Evolutionary conservation across 768 basidiomycete genomes (phyloP), one percentile per base, ranked within the genome.

Genomic region (Neoboletus subvelutipes): DNA sequence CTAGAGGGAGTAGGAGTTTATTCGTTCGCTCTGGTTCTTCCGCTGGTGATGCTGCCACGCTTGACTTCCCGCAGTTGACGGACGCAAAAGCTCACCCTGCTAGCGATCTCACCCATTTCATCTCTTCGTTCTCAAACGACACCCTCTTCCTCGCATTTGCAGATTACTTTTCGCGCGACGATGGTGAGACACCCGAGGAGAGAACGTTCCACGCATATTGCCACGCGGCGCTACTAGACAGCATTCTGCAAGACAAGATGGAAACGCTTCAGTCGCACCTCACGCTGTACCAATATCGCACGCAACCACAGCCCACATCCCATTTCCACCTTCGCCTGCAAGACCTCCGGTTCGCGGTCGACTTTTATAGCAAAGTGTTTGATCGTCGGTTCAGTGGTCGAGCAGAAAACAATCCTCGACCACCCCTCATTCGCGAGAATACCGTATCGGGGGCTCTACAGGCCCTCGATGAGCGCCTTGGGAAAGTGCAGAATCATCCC

Each of bases 211-310:
- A 85, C 56, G 78, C 78, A 11, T 94, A 89, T 62, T 87, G 89
- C 62, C 85, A 89, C 62, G 89, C 90, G 0, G 80, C 82, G 29
- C 71, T 94, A 13, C 78, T 94, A 42, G 95, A 98, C 68, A 88
- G 90, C 72, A 88, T 98, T 49, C 76, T 94, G n/a, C 86, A 91
- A 68, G 94, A 95, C 73, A 97, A 96, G 68, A 85, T 88, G 13
- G 82, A 85, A 56, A 86, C 89, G 0, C 73, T 95, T 4, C 85
- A 88, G 62, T 79, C 87, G 0, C 88, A 93, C 67, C 75, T 94
- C 3, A 83, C 83, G 1, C 68, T 94, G 29, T 91, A 86, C 66
- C 80, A 77, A 48, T 85, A 85, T 63, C 85, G 90, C 56, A 80
- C 73, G 52, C 83, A 86, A 80, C 74, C 78, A 4, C 81, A 83